Base-by-base conservation (phyloP, 192 early-diverging fungal species). In the Entophlyctis helioformis region DNA sequence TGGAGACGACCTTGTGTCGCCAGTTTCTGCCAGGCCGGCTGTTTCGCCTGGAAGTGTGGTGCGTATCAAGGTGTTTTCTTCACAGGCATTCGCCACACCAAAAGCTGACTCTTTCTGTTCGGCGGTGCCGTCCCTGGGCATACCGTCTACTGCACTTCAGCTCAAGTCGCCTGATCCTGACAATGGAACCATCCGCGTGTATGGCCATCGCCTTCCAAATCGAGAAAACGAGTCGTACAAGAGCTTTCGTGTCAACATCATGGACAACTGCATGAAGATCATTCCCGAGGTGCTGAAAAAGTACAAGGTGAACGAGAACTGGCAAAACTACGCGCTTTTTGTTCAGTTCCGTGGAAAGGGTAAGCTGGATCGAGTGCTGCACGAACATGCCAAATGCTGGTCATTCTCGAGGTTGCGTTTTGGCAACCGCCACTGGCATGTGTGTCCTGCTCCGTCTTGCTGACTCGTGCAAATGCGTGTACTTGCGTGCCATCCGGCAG, bases 281-380 rank as follows among this genome's bases (percentile, higher is more conserved):
- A 64, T 96, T 19, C 80, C 78, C 18, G 80, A 80, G 12, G 83
- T 84, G 2, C 56, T 96, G 42, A 84, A 86, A 54, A 92, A 92
- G 62, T 96, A 92, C 70, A 90, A 91, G 40, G 82, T 96, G 21
- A 59, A 55, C 28, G 87, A 87, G 48, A 76, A 87, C 46, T 92
- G 85, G 87, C 78, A 76, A 43, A 71, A 85, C 45, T 96, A 87
- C 62, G 73, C 76, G 4, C 62, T 96, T 33, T 85, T 82, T 64
- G 82, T 96, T 33, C 43, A 61, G 6, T 50, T 63, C 56, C 62
- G 62, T 57, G 72, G 69, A 6, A 57, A 67, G 69, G 78, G 71
- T 83, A 62, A 28, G 34, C 13, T 24, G 1, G 36, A 27, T 5
- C 31, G n/a, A 2, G 44, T 36, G 26, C 24, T 12, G 38, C 42